Base-by-base conservation (phyloP, 345 rosid genomes). In the thale cress (Arabidopsis thaliana) region DNA sequence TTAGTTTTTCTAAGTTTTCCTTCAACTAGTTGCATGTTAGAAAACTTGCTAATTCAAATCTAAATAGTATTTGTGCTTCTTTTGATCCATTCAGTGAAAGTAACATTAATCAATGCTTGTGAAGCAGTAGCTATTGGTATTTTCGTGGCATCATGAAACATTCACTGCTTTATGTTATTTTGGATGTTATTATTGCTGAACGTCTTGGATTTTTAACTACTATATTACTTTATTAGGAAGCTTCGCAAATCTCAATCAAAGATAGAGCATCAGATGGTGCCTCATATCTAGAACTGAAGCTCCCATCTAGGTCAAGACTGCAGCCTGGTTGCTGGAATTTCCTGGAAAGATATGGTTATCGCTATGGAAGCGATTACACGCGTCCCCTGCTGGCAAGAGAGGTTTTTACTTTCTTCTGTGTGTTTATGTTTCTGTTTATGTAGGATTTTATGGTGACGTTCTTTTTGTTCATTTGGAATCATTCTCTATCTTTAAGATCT, bases 301-400 rank as follows among this genome's bases (percentile, higher is more conserved):
- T 86, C 61, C 90, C 93, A 57, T 78, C 91, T 14, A 92, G 71
- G 74, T 74, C 82, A 38, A 77, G 61, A 74, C 74, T 62, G 24
- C 71, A 7, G 9, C 78, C 77, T 4, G 86, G 86, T 59, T 74
- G 69, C 74, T 95, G 99, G 99, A 87, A 80, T 58, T 95, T 95
- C 74, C 71, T 95, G 67, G 97, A 89, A 67, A 85, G 88, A 87
- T 95, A 90, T 69, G 99, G 99, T 72, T 92, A 87, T 64, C 88
- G 85, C 74, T 92, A 92, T 68, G 97, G 98, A 63, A 84, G 79
- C 16, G 81, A 81, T 22, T 25, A 42, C 44, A 82, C 65, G 6
- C 83, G 99, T 20, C 65, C 93, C 42, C 81, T 95, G 79, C 97
- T 95, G 63, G 91, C 99, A 34, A 84, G 85, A 61, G 99, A 95